These are phyloP conservation scores for Carex cristatella DNA, from an alignment of 176 grass and related monocot genomes.

Conservation along the genomic window DNA sequence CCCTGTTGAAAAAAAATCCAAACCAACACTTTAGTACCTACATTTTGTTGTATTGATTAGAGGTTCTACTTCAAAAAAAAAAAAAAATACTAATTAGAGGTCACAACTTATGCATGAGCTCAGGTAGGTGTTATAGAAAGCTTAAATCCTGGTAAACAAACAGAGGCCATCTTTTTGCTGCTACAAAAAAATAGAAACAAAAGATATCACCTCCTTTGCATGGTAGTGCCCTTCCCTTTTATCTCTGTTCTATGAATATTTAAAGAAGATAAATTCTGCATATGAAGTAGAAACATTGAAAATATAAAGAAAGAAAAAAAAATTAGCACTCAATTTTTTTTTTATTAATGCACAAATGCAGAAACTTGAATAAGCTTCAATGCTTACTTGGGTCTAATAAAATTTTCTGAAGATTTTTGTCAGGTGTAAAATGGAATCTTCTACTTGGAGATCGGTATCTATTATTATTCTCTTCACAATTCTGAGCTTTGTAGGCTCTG, in stretches of 20 bases:
- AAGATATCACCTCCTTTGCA: conserved; percentile 10
- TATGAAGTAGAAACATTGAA: neutral
- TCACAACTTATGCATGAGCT: conserved; percentile 12
- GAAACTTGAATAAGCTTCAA: neutral
- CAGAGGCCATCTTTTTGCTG: conserved; percentile 49
- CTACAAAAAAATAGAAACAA: neutral
- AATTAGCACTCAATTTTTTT: neutral
- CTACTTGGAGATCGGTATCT: neutral
- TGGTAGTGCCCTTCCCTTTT: neutral
- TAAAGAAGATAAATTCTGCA: conserved; percentile 18
- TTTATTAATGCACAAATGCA: neutral
- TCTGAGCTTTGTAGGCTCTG: neutral
- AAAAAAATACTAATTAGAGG: neutral
- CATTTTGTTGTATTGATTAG: neutral
- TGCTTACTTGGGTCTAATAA: neutral
- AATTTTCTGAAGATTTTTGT: conserved; percentile 6
- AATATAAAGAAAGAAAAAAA: neutral
- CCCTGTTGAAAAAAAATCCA: neutral
- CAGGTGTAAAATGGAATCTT: conserved; percentile 21
- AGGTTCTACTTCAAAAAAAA: neutral
- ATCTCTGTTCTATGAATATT: neutral
- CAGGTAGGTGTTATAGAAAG: conserved; percentile 11
- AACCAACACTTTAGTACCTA: neutral
- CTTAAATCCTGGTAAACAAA: conserved; percentile 9
- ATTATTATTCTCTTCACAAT: neutral